Evolutionary conservation across 257 asterid species (phyloP), one percentile per base, ranked within the genome.

Genomic region (Penstemon newberryi): DNA sequence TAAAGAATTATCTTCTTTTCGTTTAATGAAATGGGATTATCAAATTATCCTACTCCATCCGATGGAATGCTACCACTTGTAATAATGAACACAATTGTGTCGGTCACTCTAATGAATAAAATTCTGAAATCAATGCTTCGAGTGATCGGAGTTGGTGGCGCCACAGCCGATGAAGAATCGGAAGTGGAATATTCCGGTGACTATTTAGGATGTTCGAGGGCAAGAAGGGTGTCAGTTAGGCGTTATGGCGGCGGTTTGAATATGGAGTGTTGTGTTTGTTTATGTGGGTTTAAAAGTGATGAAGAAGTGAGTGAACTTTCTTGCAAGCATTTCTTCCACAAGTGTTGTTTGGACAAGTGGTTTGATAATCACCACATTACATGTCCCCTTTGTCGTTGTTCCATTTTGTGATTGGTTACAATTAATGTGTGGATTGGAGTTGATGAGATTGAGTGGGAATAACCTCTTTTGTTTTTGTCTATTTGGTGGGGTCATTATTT

Each of bases 271-370:
- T 79, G 85, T 11, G 94, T 89, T 19, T 88, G 96, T 66, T 70
- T 88, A 54, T 79, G 80, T 70, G 43, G 79, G 41, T 86, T 82
- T 61, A 79, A 82, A 41, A 83, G 42, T 0, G 80, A 82, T 0
- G 86, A 82, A 72, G 84, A 84, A 67, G 88, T 83, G 63, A 81
- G 89, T 51, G 88, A 84, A 78, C 84, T 88, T 59, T 82, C 86
- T 70, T 88, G 96, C 75, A 81, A 82, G 75, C 93, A 88, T 79
- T 81, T 88, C 75, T 88, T 88, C 67, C 93, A 88, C 42, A 84
- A 68, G 57, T 75, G 70, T 1, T 88, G 96, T 78, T 75, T 86
- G 74, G 89, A 78, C 8, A 85, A 77, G 66, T 86, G 93, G 96
- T 82, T 88, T 43, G 71, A 77, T 5, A 78, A 78, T 11, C 89